These are phyloP conservation scores for Buxus sempervirens DNA, from an alignment of 164 flowering plant species.

Conservation along the genomic window DNA sequence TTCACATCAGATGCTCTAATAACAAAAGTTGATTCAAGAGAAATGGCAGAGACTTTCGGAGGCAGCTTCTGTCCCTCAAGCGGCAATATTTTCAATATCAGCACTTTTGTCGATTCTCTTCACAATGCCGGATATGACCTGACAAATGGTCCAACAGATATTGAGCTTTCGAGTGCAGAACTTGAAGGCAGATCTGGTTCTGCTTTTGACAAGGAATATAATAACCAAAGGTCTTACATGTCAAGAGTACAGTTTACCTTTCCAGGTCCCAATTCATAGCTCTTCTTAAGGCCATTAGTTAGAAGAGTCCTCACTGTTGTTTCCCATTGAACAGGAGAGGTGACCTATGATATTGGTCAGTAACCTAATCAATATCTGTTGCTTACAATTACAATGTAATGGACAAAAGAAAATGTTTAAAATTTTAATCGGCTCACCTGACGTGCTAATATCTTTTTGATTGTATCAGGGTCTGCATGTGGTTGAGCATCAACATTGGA, in stretches of 20 bases:
- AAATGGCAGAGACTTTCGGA: background rate
- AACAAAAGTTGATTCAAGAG: background rate
- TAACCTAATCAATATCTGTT: background rate
- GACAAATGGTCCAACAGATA: conserved; percentile 17
- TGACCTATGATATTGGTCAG: conserved; percentile 47
- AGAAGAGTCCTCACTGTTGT: conserved; percentile 81
- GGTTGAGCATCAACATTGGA: conserved; percentile 97
- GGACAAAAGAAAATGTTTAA: background rate
- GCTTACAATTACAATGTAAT: background rate
- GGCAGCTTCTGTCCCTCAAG: conserved; percentile 30
- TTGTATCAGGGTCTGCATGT: conserved; percentile 84
- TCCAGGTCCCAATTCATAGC: conserved; percentile 97
- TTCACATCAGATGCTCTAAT: background rate
- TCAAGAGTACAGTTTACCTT: conserved; percentile 44
- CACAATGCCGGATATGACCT: conserved; percentile 95
- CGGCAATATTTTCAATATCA: conserved; percentile 59
- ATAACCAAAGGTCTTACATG: background rate
- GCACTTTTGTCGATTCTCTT: conserved; percentile 80
- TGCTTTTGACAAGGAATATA: background rate
- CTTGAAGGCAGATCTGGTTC: background rate
- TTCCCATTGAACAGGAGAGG: conserved; percentile 98
- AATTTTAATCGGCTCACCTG: conserved; percentile 45
- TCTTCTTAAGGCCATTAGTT: conserved; percentile 63
- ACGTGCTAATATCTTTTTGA: conserved; percentile 85
- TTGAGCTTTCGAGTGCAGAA: background rate